Conservation (phyloP, 352 stramenopile species). For the Halophytophthora polymorphica region DNA sequence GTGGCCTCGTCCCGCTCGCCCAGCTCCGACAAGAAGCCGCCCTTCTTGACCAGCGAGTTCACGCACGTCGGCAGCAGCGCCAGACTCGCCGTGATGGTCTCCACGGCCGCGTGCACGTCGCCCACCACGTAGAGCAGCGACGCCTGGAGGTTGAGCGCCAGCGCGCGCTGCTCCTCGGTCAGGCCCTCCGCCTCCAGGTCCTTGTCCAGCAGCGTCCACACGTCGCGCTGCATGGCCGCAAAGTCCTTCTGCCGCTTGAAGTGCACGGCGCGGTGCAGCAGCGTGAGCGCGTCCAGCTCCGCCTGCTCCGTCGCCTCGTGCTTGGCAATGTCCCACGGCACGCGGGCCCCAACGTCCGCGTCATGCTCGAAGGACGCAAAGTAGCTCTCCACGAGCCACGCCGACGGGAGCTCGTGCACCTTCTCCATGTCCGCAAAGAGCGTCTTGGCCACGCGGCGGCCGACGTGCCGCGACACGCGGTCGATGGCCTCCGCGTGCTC, state of each 20-base stretch:
- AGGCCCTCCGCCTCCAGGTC: slow-evolving; percentile 38
- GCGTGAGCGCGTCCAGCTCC: slow-evolving; percentile 46
- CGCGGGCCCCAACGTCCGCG: slow-evolving; percentile 48
- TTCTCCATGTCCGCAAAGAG: slow-evolving; percentile 71
- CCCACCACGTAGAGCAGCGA: slow-evolving; percentile 80
- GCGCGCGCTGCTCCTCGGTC: slow-evolving; percentile 31
- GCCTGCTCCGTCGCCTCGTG: slow-evolving; percentile 23
- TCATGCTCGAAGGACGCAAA: slow-evolving; percentile 85
- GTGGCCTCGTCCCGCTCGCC: slow-evolving; percentile 62
- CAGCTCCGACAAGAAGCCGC: slow-evolving; percentile 73
- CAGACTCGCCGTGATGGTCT: slow-evolving; percentile 60
- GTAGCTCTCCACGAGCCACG: slow-evolving; percentile 83
- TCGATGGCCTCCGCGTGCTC: slow-evolving; percentile 74
- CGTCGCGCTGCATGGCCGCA: slow-evolving; percentile 41
- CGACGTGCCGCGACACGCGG: slow-evolving; percentile 62
- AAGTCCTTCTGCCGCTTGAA: slow-evolving; percentile 64
- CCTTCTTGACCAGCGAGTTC: slow-evolving; percentile 81
- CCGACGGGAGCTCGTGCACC: slow-evolving; percentile 67
- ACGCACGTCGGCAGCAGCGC: slow-evolving; percentile 46
- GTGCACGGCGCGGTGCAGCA: slow-evolving; percentile 67
- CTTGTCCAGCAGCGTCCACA: slow-evolving; percentile 33
- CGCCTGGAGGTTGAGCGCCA: slow-evolving; percentile 74
- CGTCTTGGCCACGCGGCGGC: slow-evolving; percentile 57
- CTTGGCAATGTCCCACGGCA: slow-evolving; percentile 70
- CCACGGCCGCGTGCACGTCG: slow-evolving; percentile 69